Evolutionary conservation across 345 rosid species (phyloP), one percentile per base, ranked within the genome.

Genomic region (Anastatica hierochuntica): DNA sequence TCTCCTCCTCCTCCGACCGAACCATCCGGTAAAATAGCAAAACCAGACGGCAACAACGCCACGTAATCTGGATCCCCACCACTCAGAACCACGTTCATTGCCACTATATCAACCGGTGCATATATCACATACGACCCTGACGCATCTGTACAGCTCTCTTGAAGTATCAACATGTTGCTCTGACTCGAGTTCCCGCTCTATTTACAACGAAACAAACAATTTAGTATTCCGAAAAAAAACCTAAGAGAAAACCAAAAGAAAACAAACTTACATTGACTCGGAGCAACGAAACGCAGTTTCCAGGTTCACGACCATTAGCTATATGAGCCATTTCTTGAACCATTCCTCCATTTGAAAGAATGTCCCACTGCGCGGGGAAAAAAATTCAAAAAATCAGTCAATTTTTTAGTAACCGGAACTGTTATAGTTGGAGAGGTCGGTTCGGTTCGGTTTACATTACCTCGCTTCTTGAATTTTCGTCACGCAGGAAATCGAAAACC

Each of bases 251-350:
- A 29, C 9, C 7, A 29, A 6, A 29, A 6, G 6, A 8, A 2
- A 7, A 1, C n/a, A 33, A 33, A 39, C 90, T 74, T 75, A 94
- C 99, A 23, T 85, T 79, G 12, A 88, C 97, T 6, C 99, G 90
- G 10, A 94, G 85, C 37, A 94, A 68, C 0, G 99, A 94, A 58
- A 94, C 94, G 3, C 80, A 80, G 59, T 88, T 88, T 31, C 99
- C 97, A 11, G 95, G 95, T 31, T 88, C 89, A 0, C 79, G 87
- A 14, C 99, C 97, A 68, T 88, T 94, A 4, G 99, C 99, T 36
- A 94, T 94, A 61, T 94, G 96, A 56, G 99, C 82, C 95, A 94
- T 85, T 73, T 94, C 99, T 62, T 88, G 85, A 62, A 85, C 95
- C 69, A 81, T 74, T 9, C 97, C 99, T 30, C 95, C 97, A 68